Evolutionary conservation across 805 yeast species (phyloP), one percentile per base, ranked within the genome.

Genomic region (Brettanomyces nanus): DNA sequence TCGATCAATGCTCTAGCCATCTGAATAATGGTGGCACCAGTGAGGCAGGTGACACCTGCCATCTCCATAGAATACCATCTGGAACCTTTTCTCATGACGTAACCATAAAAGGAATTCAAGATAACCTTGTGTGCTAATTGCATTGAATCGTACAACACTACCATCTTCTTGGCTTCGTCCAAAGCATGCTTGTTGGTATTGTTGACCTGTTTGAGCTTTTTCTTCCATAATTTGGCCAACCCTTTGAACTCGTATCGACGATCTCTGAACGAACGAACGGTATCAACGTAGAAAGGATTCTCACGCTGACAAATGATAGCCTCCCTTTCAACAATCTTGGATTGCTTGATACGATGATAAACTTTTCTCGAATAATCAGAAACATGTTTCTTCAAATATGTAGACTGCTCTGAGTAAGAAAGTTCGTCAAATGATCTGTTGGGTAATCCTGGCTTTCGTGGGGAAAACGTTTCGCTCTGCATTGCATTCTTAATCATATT

Each of bases 21-120:
- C 61, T 94, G 97, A 66, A 92, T 92, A 50, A 92, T 92, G 0
- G 95, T 86, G 1, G 98, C 96, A 37, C 99, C 99, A 0, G 98
- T 92, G 35, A 89, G 69, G 70, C 98, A 94, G 0, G 99, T 92
- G 15, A 92, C 92, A 45, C 99, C 99, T 0, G 98, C 99, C 98
- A 94, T 92, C 59, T 92, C 98, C 92, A 92, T 87, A 0, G 98
- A 92, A 53, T 89, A 92, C 99, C 99, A 92, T 43, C 99, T 72
- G 0, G 98, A 92, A 28, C 98, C 99, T 53, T 92, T 92, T 61
- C 99, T 75, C 98, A 92, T 92, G 11, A 92, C 98, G 53, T 92
- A 92, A 35, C 99, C 99, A 52, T 92, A 92, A 56, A 92, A 92
- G 0, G 97, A 90, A 54, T 92, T 92, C 52, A 92, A 69, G 62